Evolutionary conservation across 2,329 filamentous ascomycete genomes (phyloP).

Genomic region (Talaromyces sp.): DNA sequence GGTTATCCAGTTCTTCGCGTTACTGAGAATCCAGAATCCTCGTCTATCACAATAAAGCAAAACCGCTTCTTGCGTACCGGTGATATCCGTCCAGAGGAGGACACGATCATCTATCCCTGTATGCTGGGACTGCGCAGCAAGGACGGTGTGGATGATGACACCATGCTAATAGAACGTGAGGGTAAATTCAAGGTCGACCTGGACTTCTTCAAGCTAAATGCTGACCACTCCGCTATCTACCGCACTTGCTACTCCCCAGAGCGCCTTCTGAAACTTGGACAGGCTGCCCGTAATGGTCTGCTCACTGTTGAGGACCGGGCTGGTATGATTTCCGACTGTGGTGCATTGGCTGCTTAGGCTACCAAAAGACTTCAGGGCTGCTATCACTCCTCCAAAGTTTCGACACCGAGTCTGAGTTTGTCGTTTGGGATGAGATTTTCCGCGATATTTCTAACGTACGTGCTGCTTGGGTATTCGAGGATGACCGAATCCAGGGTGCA

Average conservation of each 20-base stretch:
- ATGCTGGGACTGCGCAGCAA: constrained; percentile 80
- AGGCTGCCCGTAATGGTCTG: constrained; percentile 68
- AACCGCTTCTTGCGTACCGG: constrained; percentile 85
- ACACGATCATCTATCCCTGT: constrained; percentile 91
- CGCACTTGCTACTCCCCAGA: constrained; percentile 84
- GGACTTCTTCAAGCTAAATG: constrained; percentile 92
- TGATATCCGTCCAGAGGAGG: constrained; percentile 83
- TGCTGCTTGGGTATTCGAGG: constrained; percentile 79
- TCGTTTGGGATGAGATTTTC: constrained; percentile 84
- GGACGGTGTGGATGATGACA: constrained; percentile 54
- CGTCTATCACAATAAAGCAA: constrained; percentile 72
- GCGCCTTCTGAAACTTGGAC: constrained; percentile 72
- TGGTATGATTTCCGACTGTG: constrained; percentile 80
- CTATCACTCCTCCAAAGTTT: constrained; percentile 80
- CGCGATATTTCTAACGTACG: constrained; percentile 64
- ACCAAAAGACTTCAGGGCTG: constrained; percentile 72
- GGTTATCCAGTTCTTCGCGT: constrained; percentile 88
- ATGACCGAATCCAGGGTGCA: constrained; percentile 53
- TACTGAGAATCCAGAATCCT: constrained; percentile 72
- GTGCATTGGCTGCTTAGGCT: constrained; percentile 78
- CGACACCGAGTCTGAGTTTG: constrained; percentile 69
- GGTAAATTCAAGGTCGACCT: constrained; percentile 62
- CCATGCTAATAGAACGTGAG: constrained; percentile 68
- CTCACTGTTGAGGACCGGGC: constrained; percentile 86
- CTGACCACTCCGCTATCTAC: constrained; percentile 82